Base-by-base conservation (phyloP, 73 alveolate species). In the Breviolum minutum region DNA sequence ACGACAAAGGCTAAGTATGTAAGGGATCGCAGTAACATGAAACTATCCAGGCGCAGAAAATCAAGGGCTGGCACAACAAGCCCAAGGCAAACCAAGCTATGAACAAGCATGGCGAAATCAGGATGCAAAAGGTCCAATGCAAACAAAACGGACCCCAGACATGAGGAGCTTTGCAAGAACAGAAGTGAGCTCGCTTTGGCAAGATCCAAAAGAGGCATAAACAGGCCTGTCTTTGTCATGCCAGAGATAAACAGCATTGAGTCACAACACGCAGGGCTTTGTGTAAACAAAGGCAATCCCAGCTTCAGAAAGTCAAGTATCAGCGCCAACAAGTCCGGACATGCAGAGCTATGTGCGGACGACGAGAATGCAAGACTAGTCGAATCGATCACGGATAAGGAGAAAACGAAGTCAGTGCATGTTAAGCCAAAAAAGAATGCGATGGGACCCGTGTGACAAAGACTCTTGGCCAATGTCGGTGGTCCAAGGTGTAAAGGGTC, bases 81-180 rank as follows among this genome's bases (percentile, higher is more conserved):
- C 13, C 86, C 99, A 0, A 26, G 62, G 74, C 63, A 68, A 29
- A 17, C 32, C 63, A 22, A 4, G 73, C 64, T 63, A 32, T 71
- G 76, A 8, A 63, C 66, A 9, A 26, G 63, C 73, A 27, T 3
- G 16, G 32, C 5, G 63, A 81, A 27, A 17, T 63, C 99, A 29
- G 79, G 63, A 32, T 80, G 87, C 73, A 94, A 8, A 73, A 32
- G 73, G 85, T 94, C 99, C 76, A 80, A n/a, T 61, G 87, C 94
- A 8, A 63, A 32, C 80, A 61, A 40, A n/a, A 29, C 74, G 26
- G 74, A 22, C 11, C 74, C 98, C 13, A 48, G 7, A 22, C 73
- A 48, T 10, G 90, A 30, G 29, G 64, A 48, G 94, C 88, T 70
- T 22, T 54, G 87, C 63, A 60, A 16, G 26, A 29, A 22, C 76